Base-by-base conservation (phyloP, 2,329 filamentous ascomycete species). In the Sarocladiaceae sp. region DNA sequence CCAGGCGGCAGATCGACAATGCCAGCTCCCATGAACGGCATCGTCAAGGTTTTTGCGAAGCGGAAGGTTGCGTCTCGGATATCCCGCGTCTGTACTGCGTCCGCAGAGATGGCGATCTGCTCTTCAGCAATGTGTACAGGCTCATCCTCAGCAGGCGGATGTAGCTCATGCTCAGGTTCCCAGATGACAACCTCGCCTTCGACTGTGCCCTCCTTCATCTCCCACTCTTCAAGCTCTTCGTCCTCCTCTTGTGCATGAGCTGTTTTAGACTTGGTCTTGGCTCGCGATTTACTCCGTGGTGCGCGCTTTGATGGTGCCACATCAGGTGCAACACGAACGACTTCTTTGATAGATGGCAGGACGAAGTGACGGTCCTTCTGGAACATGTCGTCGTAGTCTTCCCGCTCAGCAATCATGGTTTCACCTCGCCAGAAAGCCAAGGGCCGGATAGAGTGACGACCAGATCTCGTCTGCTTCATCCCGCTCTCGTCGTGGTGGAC, bases 361-460 rank as follows among this genome's bases (percentile, higher is more conserved):
- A 83, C 67, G 53, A 85, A 83, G 3, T 53, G 57, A 19, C 35
- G 20, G 24, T 43, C 43, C 33, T 26, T 37, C 19, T 62, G 56
- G 41, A 70, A 62, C 46, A 68, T 63, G 45, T 75, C 75, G 21
- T 68, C 67, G 33, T 64, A 60, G 40, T 81, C 78, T 19, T 80
- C 76, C 15, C 76, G 70, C 43, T 83, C 80, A 56, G 82, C 87
- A 18, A 88, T 77, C 37, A 85, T 78, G 44, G 78, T 78, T 60
- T 97, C 91, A 52, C 89, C 89, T 55, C 82, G 82, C 91, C 91
- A 97, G 59, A 77, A 95, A 20, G 87, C 80, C 26, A 96, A 66
- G 1, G 90, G 93, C 48, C 80, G 79, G 49, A 88, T 82, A 9
- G 86, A 88, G 43, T 80, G 78, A 46, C 93, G 80, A 2, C 88